A percentile compares a stretch with the other conserved stretches of the same genome.
Conservation (phyloP, 2,329 filamentous ascomycete genomes). For the Knufia fluminis region DNA sequence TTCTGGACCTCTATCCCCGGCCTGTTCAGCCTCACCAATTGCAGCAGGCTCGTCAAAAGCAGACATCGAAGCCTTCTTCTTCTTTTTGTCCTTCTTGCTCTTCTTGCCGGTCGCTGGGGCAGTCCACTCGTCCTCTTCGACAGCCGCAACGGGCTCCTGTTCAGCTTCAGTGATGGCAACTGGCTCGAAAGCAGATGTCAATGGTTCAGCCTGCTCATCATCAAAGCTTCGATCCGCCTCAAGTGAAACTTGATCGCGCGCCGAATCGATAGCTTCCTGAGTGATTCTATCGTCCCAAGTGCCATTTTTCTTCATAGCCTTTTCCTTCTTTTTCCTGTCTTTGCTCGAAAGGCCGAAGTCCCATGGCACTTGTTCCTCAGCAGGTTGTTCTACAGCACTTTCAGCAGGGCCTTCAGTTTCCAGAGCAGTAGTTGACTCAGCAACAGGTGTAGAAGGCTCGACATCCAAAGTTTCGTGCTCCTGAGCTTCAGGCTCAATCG, state of each 20-base stretch:
- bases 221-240: no score
- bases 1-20: not conserved
- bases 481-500: not conserved
- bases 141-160: not conserved
- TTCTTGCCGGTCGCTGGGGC: constrained; percentile 4
- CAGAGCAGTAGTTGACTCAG: not conserved
- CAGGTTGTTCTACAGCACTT: constrained; percentile 20
- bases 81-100: constrained; percentile 22
- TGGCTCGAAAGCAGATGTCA: not conserved
- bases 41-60: not conserved
- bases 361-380: constrained; percentile 5
- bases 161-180: not conserved
- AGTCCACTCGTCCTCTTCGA: constrained; percentile 9
- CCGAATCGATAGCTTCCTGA: not conserved
- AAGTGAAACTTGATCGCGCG: no score
- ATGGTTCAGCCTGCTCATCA: not conserved
- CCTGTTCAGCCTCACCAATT: not conserved
- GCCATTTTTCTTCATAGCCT: constrained; percentile 15
- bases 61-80: not conserved
- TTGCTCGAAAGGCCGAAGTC: constrained; percentile 12
- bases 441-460: not conserved
- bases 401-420: constrained; percentile 12
- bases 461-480: not conserved
- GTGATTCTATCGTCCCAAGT: not conserved
- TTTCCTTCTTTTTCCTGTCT: constrained; percentile 17